Evolutionary conservation across 768 basidiomycete species (phyloP).

Genomic region (Mycena vitilis): DNA sequence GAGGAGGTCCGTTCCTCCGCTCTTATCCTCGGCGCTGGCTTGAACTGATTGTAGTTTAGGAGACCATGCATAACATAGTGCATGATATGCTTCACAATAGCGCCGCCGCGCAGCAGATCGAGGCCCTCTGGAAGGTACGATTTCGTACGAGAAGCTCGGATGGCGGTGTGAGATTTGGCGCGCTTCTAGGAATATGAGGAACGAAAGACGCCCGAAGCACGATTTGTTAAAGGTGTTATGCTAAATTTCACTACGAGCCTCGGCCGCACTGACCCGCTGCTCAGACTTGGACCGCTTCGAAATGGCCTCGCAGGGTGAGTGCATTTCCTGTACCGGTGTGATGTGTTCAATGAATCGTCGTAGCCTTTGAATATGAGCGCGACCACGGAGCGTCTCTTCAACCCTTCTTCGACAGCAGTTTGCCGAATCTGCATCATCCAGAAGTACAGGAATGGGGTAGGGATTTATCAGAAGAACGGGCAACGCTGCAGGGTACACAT

Average conservation of each 20-base stretch:
- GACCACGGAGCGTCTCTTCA: slow-evolving; percentile 66
- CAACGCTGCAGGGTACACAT: not conserved
- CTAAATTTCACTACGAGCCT: not conserved
- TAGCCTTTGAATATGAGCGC: slow-evolving; percentile 82
- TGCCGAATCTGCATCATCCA: slow-evolving; percentile 77
- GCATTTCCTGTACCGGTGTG: not conserved
- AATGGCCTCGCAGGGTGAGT: slow-evolving; percentile 84
- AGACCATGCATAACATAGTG: slow-evolving; percentile 92
- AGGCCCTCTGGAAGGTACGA: slow-evolving; percentile 74
- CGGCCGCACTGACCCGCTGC: not conserved
- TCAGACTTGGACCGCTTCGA: slow-evolving; percentile 89
- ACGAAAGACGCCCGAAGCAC: slow-evolving; percentile 76
- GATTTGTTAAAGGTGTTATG: slow-evolving; percentile 85
- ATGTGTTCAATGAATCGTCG: not conserved
- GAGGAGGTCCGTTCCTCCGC: slow-evolving; percentile 64
- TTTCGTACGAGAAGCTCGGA: no score
- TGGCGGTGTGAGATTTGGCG: not conserved
- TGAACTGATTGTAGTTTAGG: slow-evolving; percentile 60
- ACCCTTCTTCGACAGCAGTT: slow-evolving; percentile 82
- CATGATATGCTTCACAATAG: slow-evolving; percentile 88
- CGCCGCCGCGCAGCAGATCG: slow-evolving; percentile 74
- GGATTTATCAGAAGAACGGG: slow-evolving; percentile 64
- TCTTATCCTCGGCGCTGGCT: not conserved
- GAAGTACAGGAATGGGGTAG: slow-evolving; percentile 81
- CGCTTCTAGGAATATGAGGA: slow-evolving; percentile 85